phyloP scores from a whole-genome alignment of 2,329 filamentous ascomycete genomes.

The Pezicula neosporulosa region DNA sequence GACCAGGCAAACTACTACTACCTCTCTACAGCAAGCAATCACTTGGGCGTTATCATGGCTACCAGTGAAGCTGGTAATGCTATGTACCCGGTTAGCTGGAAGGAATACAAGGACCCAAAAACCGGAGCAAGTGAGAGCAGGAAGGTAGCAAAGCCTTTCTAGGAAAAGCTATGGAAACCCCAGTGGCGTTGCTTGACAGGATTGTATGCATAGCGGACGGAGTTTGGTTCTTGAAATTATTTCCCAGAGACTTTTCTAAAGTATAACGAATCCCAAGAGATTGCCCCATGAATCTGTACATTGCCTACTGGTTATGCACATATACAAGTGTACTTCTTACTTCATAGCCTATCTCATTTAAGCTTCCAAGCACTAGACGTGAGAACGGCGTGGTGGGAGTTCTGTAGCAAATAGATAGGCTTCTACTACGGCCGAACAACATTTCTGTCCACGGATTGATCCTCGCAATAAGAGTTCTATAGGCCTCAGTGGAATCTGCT shows the following conservation, averaged over 20 bases:
- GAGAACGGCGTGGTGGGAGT: too few relatives aligned
- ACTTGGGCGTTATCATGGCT: constrained; percentile 91
- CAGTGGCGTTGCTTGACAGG: neutral
- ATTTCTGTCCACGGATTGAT: too few relatives aligned
- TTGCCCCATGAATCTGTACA: too few relatives aligned
- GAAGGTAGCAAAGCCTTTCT: constrained; percentile 93
- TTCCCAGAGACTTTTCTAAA: neutral
- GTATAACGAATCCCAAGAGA: too few relatives aligned
- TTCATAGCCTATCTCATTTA: too few relatives aligned
- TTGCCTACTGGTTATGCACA: too few relatives aligned
- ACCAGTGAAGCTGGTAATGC: constrained; percentile 82
- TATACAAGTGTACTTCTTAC: too few relatives aligned
- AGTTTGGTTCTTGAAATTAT: constrained; percentile 1
- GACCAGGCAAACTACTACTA: constrained; percentile 98
- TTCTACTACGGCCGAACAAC: too few relatives aligned
- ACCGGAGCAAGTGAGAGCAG: constrained; percentile 74
- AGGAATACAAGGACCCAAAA: constrained; percentile 82
- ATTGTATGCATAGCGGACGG: constrained; percentile 3
- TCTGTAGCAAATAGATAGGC: too few relatives aligned
- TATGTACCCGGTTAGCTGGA: constrained; percentile 94
- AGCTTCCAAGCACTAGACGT: too few relatives aligned
- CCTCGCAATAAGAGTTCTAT: too few relatives aligned
- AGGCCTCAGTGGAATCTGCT: too few relatives aligned
- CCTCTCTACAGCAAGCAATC: constrained; percentile 85
- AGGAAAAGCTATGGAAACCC: neutral